Evolutionary conservation across 2,329 filamentous ascomycete species (phyloP).

Genomic region (Mollisia scopiformis): DNA sequence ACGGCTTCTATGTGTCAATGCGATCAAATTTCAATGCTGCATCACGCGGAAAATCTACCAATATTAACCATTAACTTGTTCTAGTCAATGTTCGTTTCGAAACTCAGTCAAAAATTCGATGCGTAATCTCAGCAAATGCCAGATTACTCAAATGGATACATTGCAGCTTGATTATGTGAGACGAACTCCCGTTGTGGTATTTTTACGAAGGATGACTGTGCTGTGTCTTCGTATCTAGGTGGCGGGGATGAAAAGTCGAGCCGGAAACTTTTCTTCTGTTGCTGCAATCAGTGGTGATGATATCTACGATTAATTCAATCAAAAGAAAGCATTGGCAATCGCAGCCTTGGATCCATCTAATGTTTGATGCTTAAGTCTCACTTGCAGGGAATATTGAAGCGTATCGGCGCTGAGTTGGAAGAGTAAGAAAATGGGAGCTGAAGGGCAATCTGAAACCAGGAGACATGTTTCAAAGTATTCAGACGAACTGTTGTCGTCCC

Average conservation of each 20-base stretch:
- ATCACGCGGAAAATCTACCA: not conserved
- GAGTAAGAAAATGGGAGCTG: not conserved
- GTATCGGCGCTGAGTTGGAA: not conserved
- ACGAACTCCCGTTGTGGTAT: not conserved
- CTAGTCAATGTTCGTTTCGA: not conserved
- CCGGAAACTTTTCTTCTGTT: not conserved
- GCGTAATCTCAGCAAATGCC: not conserved
- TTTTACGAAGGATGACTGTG: constrained; percentile 13
- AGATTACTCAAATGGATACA: not conserved
- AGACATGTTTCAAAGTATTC: not conserved
- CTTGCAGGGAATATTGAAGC: no score
- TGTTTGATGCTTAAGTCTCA: no score
- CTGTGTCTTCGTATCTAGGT: not conserved
- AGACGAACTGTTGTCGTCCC: not conserved
- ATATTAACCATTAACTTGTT: not conserved
- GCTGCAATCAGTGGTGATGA: not conserved
- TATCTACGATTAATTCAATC: not conserved
- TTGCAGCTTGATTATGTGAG: not conserved
- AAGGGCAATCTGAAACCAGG: not conserved
- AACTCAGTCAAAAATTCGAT: not conserved
- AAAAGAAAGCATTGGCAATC: not conserved
- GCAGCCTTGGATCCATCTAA: not conserved
- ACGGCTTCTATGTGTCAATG: not conserved
- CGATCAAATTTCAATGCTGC: not conserved
- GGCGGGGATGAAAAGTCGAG: not conserved